These are phyloP conservation scores for Podila epicladia DNA, from an alignment of 192 early-diverging fungal species.

Conservation along the genomic window DNA sequence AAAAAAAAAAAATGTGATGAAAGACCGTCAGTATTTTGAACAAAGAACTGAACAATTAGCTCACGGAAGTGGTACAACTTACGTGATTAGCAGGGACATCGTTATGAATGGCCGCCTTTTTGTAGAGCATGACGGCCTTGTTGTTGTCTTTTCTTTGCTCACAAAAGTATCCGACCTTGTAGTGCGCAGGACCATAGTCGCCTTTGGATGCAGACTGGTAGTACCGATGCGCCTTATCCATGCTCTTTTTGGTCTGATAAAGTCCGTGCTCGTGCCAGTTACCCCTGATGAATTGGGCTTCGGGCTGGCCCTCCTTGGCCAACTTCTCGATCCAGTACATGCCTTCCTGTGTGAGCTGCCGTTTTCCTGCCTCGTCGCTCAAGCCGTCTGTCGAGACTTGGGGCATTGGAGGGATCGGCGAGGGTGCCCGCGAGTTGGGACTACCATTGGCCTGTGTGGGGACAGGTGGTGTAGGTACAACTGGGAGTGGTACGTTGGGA, in stretches of 20 bases:
- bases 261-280: conserved; percentile 73
- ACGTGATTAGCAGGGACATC: conserved; percentile 73
- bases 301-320: conserved; percentile 72
- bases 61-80: conserved; percentile 14
- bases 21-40: neutral
- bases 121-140: conserved; percentile 74
- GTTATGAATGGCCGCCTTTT: conserved; percentile 74
- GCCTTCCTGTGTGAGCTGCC: conserved; percentile 66
- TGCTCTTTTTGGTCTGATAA: conserved; percentile 67
- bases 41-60: neutral
- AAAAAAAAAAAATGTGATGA: no score
- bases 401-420: neutral
- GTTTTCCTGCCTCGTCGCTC: conserved; percentile 12
- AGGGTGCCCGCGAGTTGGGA: neutral
- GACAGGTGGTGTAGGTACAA: neutral
- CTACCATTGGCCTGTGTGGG: neutral
- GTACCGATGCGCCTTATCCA: conserved; percentile 73
- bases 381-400: neutral
- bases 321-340: conserved; percentile 80
- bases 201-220: conserved; percentile 73
- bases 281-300: conserved; percentile 81
- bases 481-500: neutral
- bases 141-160: conserved; percentile 68
- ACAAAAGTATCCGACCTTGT: conserved; percentile 69
- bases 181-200: conserved; percentile 72